Base-by-base conservation (phyloP, 495 filamentous ascomycete genomes). In the Glonium stellatum region DNA sequence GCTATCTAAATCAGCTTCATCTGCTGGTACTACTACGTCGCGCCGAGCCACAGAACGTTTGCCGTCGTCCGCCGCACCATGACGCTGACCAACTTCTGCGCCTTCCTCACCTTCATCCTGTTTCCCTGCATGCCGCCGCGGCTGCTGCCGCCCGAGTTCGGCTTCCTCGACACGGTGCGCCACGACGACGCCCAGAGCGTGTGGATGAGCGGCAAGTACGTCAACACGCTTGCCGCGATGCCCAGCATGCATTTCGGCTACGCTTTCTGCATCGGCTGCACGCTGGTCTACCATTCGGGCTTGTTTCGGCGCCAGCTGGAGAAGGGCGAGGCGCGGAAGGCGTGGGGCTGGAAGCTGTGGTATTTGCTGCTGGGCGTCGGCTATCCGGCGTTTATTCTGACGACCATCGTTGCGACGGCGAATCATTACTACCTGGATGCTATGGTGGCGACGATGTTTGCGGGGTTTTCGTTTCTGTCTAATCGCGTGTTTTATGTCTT, bases 391-490 rank as follows among this genome's bases (percentile, higher is more conserved):
- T 74, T 82, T 42, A 80, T 87, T 37, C 75, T 87, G 15, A 75
- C 77, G 51, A 80, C 83, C 12, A 85, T 87, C 51, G 74, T 87
- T 15, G 82, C 82, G 10, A 87, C 84, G 5, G 84, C 84, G 12
- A 87, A 87, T 61, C 84, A 86, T 68, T 86, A 83, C 64, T 83
- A 79, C 70, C 72, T 87, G 37, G 84, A 86, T 67, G 83, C 82
- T 0, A 68, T 77, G 18, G 72, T 79, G n/a, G 81, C 80, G 5
- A 77, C 76, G 5, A 63, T 79, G n/a, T 72, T 77, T 13, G 76
- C 79, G 15, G 77, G 72, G 65, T 50, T 77, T 23, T 72, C 75
- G 19, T 81, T 79, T 60, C 18, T 67, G n/a, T 72, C 71, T 49
- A 86, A 86, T 61, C 59, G 73, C 21, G 61, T 86, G 10, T 80